These are phyloP conservation scores for Talaromyces sp. DNA, from an alignment of 2,329 filamentous ascomycete genomes.

Conservation along the genomic window DNA sequence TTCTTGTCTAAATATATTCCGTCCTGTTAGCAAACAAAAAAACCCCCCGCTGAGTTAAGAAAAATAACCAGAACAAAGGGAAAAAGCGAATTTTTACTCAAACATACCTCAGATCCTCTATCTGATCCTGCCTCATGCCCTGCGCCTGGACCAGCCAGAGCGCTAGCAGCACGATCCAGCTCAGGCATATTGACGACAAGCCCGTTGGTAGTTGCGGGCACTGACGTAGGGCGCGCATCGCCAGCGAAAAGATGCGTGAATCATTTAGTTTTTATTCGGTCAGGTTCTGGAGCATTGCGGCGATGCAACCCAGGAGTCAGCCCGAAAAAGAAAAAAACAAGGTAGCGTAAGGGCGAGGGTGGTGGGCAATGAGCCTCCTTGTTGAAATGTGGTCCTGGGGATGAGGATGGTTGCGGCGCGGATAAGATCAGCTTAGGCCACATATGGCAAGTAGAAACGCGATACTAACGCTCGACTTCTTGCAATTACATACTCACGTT, in stretches of 20 bases:
- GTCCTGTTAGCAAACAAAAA: not conserved
- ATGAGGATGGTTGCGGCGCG: not conserved
- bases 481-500: not conserved
- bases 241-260: conserved; percentile 17
- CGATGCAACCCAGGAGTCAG: not conserved
- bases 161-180: conserved; percentile 24
- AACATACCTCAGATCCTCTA: conserved; percentile 8
- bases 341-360: not conserved
- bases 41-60: no score
- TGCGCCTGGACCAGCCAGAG: conserved; percentile 25
- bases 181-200: conserved; percentile 27
- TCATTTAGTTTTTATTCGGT: conserved; percentile 1
- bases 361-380: not conserved
- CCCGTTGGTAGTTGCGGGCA: conserved; percentile 29
- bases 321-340: not conserved
- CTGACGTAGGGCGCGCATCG: conserved; percentile 39
- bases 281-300: not conserved
- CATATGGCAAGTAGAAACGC: not conserved
- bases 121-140: conserved; percentile 7
- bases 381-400: conserved; percentile 1
- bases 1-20: conserved; percentile 14
- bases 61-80: no score
- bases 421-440: not conserved
- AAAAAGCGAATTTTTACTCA: not conserved
- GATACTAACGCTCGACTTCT: not conserved